phyloP scores from a whole-genome alignment of 176 grass and related monocot species.

The Bromus sterilis region DNA sequence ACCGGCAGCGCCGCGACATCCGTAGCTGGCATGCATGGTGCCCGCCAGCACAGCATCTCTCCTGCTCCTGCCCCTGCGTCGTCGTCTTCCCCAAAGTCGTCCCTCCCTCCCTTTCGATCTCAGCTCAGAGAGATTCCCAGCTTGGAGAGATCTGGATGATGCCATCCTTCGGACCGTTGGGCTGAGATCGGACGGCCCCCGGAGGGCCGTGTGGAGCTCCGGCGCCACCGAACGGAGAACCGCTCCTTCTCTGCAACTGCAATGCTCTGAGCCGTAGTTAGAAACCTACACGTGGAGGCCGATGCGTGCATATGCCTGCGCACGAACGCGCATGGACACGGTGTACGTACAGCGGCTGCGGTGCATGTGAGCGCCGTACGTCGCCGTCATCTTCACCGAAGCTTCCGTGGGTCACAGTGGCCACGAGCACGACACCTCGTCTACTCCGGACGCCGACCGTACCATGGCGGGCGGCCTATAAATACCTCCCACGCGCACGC shows the following conservation, averaged over 20 bases:
- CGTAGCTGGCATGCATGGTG: slow-evolving; percentile 37
- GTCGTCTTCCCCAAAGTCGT: slow-evolving; percentile 11
- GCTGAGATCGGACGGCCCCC: neutral
- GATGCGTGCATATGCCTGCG: neutral
- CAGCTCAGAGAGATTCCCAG: neutral
- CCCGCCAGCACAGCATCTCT: slow-evolving; percentile 2
- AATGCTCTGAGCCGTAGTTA: no score
- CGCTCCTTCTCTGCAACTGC: neutral
- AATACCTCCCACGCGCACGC: neutral
- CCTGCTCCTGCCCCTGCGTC: neutral
- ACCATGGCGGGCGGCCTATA: neutral
- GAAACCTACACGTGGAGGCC: no score
- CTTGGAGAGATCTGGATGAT: neutral
- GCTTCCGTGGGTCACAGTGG: neutral
- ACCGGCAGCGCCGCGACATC: slow-evolving; percentile 36
- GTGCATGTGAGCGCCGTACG: neutral
- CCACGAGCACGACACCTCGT: neutral
- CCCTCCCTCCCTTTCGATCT: neutral
- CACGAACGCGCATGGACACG: neutral
- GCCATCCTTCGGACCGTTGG: neutral
- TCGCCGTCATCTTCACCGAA: neutral
- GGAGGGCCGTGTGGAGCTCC: neutral
- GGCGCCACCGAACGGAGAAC: no score
- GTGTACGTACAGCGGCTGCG: neutral
- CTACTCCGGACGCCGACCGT: neutral